These are phyloP conservation scores for Teunomyces kruisii DNA, from an alignment of 805 yeast genomes.

Conservation along the genomic window DNA sequence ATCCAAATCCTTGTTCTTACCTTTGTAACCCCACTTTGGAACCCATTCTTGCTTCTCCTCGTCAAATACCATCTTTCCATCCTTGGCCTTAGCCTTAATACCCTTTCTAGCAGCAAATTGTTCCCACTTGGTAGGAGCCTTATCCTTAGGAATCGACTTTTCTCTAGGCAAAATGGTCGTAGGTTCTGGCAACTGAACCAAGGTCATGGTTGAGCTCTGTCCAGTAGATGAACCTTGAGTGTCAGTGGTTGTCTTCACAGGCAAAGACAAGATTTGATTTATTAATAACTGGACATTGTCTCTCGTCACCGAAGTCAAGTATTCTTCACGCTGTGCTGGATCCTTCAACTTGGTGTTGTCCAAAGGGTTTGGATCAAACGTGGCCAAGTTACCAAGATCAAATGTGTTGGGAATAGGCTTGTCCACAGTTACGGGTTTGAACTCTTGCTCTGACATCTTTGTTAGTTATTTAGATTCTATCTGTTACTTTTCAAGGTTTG, in stretches of 20 bases:
- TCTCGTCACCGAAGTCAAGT: conserved; percentile 68
- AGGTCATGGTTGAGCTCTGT: conserved; percentile 73
- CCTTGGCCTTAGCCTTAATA: conserved; percentile 83
- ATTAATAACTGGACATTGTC: conserved; percentile 90
- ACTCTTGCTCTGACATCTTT: conserved; percentile 22
- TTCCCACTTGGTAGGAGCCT: conserved; percentile 95
- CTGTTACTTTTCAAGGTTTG: neutral
- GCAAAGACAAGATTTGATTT: conserved; percentile 87
- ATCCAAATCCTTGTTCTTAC: conserved; percentile 84
- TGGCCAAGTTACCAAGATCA: conserved; percentile 89
- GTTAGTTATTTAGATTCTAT: neutral
- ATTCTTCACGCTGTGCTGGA: conserved; percentile 56
- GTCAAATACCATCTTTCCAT: conserved; percentile 86
- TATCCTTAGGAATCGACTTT: conserved; percentile 90
- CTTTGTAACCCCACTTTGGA: conserved; percentile 97
- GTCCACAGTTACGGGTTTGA: conserved; percentile 81
- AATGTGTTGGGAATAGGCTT: conserved; percentile 86
- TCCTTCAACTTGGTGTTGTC: conserved; percentile 60
- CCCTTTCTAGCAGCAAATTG: conserved; percentile 94
- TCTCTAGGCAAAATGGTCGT: conserved; percentile 86
- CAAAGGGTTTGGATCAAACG: conserved; percentile 85
- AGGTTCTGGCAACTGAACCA: conserved; percentile 84
- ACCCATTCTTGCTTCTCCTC: conserved; percentile 94
- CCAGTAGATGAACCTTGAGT: conserved; percentile 58
- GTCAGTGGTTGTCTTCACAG: conserved; percentile 84